Evolutionary conservation across 108 stramenopile species (phyloP).

Genomic region (Pseudonitzschia pungens): DNA sequence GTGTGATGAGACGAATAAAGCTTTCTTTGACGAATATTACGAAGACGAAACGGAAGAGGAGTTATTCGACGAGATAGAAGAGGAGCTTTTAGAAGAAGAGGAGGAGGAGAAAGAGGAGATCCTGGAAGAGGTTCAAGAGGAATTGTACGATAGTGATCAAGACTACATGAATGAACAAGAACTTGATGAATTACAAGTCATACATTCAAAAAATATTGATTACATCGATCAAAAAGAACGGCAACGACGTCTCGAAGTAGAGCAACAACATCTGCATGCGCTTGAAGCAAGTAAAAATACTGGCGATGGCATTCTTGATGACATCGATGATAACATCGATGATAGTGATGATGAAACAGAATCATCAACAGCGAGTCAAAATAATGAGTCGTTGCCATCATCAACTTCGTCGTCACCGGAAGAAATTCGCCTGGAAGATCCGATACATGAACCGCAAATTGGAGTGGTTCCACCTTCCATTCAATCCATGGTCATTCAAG

Average conservation of each 20-base stretch:
- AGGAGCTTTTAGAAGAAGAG: neutral
- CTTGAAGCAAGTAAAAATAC: neutral
- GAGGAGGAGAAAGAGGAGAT: neutral
- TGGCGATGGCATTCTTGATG: neutral
- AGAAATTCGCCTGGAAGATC: neutral
- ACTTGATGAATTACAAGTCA: neutral
- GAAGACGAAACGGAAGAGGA: neutral
- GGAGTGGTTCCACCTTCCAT: conserved; percentile 13
- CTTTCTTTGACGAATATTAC: too few species aligned
- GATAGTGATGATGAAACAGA: neutral
- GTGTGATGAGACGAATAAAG: too few species aligned
- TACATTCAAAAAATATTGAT: conserved; percentile 11
- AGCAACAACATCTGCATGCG: neutral
- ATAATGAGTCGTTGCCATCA: neutral
- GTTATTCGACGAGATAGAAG: neutral
- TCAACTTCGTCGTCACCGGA: neutral
- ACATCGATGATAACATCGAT: neutral
- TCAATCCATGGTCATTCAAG: conserved; percentile 18
- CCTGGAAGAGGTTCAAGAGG: too few species aligned
- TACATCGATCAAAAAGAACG: conserved; percentile 5
- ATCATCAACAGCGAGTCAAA: neutral
- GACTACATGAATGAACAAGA: neutral
- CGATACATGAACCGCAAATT: conserved; percentile 12
- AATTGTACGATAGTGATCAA: neutral
- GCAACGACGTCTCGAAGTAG: neutral